phyloP scores from a whole-genome alignment of 2,329 filamentous ascomycete genomes.

The Pseudopyricularia javanii region DNA sequence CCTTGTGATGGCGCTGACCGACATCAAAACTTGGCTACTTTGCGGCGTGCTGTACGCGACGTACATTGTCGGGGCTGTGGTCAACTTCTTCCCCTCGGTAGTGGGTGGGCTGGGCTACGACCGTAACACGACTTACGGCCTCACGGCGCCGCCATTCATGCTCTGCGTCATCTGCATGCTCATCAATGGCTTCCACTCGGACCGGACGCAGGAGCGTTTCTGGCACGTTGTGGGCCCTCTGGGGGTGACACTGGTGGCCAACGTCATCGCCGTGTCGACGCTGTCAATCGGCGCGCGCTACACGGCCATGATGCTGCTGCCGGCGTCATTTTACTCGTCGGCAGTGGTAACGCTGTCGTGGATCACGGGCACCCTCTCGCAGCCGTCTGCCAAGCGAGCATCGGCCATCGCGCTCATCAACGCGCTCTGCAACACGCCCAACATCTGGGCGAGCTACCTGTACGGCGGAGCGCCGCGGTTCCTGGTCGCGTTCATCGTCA shows the following conservation, averaged over 20 bases:
- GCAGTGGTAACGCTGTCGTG: slow-evolving; percentile 16
- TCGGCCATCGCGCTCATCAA: slow-evolving; percentile 16
- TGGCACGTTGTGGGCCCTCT: slow-evolving; percentile 14
- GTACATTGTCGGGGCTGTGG: slow-evolving; percentile 15
- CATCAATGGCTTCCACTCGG: slow-evolving; percentile 17
- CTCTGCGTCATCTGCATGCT: slow-evolving; percentile 18
- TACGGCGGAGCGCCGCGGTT: slow-evolving; percentile 15
- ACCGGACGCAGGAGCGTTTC: slow-evolving; percentile 14
- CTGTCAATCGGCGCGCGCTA: slow-evolving; percentile 15
- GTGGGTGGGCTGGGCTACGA: slow-evolving; percentile 31
- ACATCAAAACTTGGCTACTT: slow-evolving; percentile 23
- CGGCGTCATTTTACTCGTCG: slow-evolving; percentile 13
- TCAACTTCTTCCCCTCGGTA: slow-evolving; percentile 20
- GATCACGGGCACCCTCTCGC: slow-evolving; percentile 13
- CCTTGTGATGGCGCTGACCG: slow-evolving; percentile 16
- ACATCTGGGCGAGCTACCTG: slow-evolving; percentile 15
- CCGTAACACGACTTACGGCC: slow-evolving; percentile 12
- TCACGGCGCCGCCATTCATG: slow-evolving; percentile 16
- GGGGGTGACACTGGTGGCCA: slow-evolving; percentile 13
- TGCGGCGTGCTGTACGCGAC: slow-evolving; percentile 17
- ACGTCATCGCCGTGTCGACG: slow-evolving; percentile 17
- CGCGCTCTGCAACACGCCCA: slow-evolving; percentile 15
- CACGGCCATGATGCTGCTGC: slow-evolving; percentile 19
- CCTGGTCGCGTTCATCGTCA: slow-evolving; percentile 14
- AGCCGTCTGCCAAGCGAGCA: slow-evolving; percentile 13